Conservation (phyloP, 192 early-diverging fungal genomes). For the Funneliformis geosporum region DNA sequence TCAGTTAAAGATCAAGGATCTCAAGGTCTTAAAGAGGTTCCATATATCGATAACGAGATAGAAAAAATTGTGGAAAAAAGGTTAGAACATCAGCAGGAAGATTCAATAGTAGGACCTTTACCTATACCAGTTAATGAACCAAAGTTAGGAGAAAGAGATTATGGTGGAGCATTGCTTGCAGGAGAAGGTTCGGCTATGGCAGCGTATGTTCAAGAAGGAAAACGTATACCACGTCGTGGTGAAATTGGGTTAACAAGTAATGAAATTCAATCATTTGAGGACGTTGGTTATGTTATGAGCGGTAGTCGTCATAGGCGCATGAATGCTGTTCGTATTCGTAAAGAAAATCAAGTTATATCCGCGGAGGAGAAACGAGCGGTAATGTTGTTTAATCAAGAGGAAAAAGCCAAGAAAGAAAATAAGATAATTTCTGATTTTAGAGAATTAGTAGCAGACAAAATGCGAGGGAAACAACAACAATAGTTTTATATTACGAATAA, state of each 20-base stretch:
- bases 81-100: neutral
- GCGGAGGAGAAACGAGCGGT: conserved; percentile 92
- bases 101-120: neutral
- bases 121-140: neutral
- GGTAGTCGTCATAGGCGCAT: conserved; percentile 91
- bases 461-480: conserved; percentile 35
- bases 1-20: neutral
- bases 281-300: conserved; percentile 94
- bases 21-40: neutral
- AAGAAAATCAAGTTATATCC: conserved; percentile 95
- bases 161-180: conserved; percentile 79
- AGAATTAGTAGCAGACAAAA: conserved; percentile 75
- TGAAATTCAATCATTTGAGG: conserved; percentile 84
- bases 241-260: conserved; percentile 90
- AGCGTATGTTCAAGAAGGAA: conserved; percentile 84
- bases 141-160: conserved; percentile 33
- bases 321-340: conserved; percentile 94
- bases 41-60: neutral
- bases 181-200: conserved; percentile 94
- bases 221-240: conserved; percentile 95
- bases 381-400: conserved; percentile 85
- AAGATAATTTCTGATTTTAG: conserved; percentile 91
- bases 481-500: neutral
- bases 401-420: conserved; percentile 85
- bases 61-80: neutral